These are phyloP conservation scores for Skeletonema potamos DNA, from an alignment of 108 stramenopile species.

Conservation along the genomic window DNA sequence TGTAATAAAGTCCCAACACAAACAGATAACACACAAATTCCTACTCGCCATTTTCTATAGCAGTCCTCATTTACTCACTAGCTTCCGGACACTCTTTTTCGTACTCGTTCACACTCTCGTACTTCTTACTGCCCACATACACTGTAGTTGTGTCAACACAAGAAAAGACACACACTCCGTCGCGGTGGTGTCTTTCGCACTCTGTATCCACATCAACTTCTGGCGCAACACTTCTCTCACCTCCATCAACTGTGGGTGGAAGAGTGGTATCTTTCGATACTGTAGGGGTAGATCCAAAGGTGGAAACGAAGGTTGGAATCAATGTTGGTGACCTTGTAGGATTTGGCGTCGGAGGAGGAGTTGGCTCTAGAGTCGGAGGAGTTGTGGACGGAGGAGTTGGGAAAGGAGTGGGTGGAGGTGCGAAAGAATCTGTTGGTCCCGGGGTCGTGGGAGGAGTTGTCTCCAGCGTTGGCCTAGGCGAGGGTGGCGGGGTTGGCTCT, in stretches of 20 bases:
- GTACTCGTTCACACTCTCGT: not conserved
- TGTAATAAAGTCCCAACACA: no score
- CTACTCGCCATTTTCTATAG: not conserved
- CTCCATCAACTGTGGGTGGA: slow-evolving; percentile 10
- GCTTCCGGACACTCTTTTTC: not conserved
- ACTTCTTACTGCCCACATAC: not conserved
- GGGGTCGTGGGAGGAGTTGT: not conserved
- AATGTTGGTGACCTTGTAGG: slow-evolving; percentile 11
- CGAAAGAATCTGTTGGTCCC: not conserved
- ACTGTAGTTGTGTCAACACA: not conserved
- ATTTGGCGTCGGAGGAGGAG: not conserved
- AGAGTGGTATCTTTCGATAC: slow-evolving; percentile 26
- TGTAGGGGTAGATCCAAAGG: slow-evolving; percentile 24
- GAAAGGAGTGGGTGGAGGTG: not conserved
- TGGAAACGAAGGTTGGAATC: slow-evolving; percentile 2
- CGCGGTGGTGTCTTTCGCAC: not conserved
- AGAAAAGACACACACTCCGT: not conserved
- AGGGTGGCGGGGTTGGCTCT: no score
- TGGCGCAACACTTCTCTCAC: not conserved
- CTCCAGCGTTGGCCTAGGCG: no score
- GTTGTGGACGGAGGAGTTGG: not conserved
- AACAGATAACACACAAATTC: not conserved
- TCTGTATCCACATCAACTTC: not conserved
- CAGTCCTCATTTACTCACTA: not conserved
- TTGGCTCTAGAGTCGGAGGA: not conserved